phyloP scores from a whole-genome alignment of 2,329 filamentous ascomycete species.

The Aureobasidium musti region DNA sequence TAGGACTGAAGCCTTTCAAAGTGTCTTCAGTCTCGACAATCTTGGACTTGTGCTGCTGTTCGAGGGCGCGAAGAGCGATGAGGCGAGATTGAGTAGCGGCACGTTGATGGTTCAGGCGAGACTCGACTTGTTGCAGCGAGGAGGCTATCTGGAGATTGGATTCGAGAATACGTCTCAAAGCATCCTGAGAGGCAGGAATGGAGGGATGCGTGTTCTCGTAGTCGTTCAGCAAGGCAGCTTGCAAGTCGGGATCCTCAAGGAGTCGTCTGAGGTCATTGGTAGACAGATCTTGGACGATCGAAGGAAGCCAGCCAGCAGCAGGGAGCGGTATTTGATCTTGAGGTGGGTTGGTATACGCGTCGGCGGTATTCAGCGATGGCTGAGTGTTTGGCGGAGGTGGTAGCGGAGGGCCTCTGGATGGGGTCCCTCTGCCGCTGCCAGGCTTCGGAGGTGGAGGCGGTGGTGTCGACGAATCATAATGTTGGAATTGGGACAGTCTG shows the following conservation, averaged over 20 bases:
- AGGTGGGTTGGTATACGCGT: neutral
- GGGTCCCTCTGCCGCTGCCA: slow-evolving; percentile 47
- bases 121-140: slow-evolving; percentile 63
- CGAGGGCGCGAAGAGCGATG: slow-evolving; percentile 78
- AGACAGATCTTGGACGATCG: slow-evolving; percentile 74
- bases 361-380: slow-evolving; percentile 30
- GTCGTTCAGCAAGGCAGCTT: slow-evolving; percentile 72
- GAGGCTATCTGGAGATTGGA: slow-evolving; percentile 71
- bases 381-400: slow-evolving; percentile 48
- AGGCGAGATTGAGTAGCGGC: slow-evolving; percentile 76
- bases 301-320: slow-evolving; percentile 75
- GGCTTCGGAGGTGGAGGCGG: slow-evolving; percentile 53
- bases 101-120: slow-evolving; percentile 62
- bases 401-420: slow-evolving; percentile 48
- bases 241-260: slow-evolving; percentile 64
- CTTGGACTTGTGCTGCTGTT: slow-evolving; percentile 88
- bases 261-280: slow-evolving; percentile 70
- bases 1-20: slow-evolving; percentile 80
- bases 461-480: slow-evolving; percentile 49
- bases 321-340: slow-evolving; percentile 38
- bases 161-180: slow-evolving; percentile 64
- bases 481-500: slow-evolving; percentile 43
- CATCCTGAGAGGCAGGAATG: slow-evolving; percentile 63
- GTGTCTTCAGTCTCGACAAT: slow-evolving; percentile 86
- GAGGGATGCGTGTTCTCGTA: slow-evolving; percentile 71